Base-by-base conservation (phyloP, 1,284 basidiomycete species). In the Fomitopsis schrenkii region DNA sequence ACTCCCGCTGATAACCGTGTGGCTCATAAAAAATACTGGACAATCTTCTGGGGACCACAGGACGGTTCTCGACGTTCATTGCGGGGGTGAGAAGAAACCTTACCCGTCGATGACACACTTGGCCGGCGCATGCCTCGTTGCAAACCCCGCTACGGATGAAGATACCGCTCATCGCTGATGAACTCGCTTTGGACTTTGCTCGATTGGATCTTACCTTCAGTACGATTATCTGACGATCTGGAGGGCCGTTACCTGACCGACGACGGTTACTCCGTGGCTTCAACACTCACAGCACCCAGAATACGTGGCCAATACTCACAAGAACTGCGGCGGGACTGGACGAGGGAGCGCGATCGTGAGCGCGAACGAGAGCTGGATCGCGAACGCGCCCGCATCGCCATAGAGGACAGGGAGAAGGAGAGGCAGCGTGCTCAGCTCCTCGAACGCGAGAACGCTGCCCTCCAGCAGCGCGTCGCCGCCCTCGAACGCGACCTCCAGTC, bases 191-290 rank as follows among this genome's bases (percentile, higher is more conserved):
- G 72, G 71, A 67, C 64, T 57, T 62, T 72, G 53, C 67, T 73
- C 65, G 71, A 73, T 65, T 72, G 71, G 71, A 67, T 72, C 62
- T 64, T 72, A 45, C 71, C 71, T 36, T 63, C 69, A 57, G 68
- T 73, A 60, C 72, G 71, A 62, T 68, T 73, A 60, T 59, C 70
- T 59, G 72, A 73, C 69, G 71, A 73, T 67, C 66, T 70, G 57
- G 64, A 71, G 55, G 69, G 68, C 63, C 58, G 59, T 17, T 69
- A 70, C 46, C 62, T 67, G 12, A 52, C 64, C 53, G 59, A 64
- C 33, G 62, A 66, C 56, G 62, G 63, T 50, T 67, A 58, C 55
- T 67, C 66, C 42, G 61, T 62, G 26, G 44, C 57, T 52, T 54
- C 64, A 35, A 46, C 64, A 46, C 50, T 54, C 35, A 26, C 52